Evolutionary conservation across 2,329 filamentous ascomycete species (phyloP).

Genomic region (Colletotrichum melonis): DNA sequence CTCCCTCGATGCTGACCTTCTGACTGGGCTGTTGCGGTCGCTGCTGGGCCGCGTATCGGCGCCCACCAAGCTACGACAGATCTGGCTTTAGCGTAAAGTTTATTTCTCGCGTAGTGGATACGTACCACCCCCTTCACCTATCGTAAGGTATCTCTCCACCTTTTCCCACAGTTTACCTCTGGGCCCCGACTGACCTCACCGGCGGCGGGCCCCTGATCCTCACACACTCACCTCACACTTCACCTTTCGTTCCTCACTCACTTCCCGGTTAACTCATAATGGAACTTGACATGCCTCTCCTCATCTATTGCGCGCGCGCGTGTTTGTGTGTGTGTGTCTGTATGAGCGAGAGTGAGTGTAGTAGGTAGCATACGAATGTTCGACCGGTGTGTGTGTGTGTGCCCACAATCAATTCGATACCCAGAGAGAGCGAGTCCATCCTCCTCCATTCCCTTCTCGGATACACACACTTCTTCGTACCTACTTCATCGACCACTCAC

Average conservation of each 20-base stretch:
- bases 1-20: background rate
- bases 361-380: background rate
- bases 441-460: background rate
- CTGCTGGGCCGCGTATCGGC: slow-evolving; percentile 32
- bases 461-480: background rate
- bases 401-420: background rate
- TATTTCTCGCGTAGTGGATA: slow-evolving; percentile 20
- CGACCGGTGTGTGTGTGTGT: background rate
- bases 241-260: background rate
- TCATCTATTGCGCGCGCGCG: background rate
- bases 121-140: background rate
- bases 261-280: background rate
- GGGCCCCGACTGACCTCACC: slow-evolving; percentile 6
- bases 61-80: background rate
- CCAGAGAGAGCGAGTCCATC: background rate
- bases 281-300: background rate
- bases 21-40: background rate
- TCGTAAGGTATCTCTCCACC: slow-evolving; percentile 15
- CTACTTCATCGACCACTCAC: background rate
- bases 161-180: slow-evolving; percentile 6
- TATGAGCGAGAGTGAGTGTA: background rate
- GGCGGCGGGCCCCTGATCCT: background rate
- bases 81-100: slow-evolving; percentile 19
- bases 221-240: slow-evolving; percentile 1
- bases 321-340: background rate